phyloP scores from a whole-genome alignment of 495 filamentous ascomycete species.

The Penicillium cosmopolitanum region DNA sequence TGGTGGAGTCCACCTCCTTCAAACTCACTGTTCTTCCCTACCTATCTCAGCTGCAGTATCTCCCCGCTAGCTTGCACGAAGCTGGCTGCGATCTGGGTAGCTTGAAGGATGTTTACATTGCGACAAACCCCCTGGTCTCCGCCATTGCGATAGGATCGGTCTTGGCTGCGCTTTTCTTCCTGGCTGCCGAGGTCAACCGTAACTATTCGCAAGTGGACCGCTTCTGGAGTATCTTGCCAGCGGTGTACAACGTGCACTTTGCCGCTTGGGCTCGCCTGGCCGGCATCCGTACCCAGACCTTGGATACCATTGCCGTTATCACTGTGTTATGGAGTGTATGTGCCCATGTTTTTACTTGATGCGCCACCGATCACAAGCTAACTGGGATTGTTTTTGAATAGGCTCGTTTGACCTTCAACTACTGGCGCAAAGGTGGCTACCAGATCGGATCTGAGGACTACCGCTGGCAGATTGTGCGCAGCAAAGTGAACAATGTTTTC shows the following conservation, averaged over 20 bases:
- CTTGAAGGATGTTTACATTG: constrained; percentile 71
- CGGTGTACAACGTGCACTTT: constrained; percentile 88
- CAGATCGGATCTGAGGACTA: constrained; percentile 89
- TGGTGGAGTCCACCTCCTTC: constrained; percentile 75
- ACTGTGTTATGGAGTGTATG: constrained; percentile 82
- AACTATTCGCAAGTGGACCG: constrained; percentile 97
- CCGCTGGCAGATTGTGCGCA: constrained; percentile 69
- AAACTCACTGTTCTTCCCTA: constrained; percentile 72
- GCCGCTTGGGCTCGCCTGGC: constrained; percentile 74
- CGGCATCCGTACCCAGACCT: constrained; percentile 68
- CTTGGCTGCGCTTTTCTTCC: constrained; percentile 68
- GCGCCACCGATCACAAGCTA: constrained; percentile 2
- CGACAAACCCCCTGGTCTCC: constrained; percentile 84
- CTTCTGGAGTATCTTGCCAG: constrained; percentile 86
- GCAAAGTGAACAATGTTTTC: constrained; percentile 52
- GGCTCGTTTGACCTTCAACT: constrained; percentile 90
- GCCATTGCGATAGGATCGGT: constrained; percentile 73
- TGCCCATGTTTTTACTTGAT: neutral
- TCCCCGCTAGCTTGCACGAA: constrained; percentile 65
- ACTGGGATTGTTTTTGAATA: constrained; percentile 28
- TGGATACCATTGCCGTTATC: constrained; percentile 75
- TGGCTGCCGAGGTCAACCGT: constrained; percentile 78
- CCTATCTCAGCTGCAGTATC: constrained; percentile 73
- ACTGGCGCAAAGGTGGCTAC: constrained; percentile 96
- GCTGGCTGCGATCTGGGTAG: constrained; percentile 56